Base-by-base conservation (phyloP, 441 rosid genomes). In the Macaranga tanarius region DNA sequence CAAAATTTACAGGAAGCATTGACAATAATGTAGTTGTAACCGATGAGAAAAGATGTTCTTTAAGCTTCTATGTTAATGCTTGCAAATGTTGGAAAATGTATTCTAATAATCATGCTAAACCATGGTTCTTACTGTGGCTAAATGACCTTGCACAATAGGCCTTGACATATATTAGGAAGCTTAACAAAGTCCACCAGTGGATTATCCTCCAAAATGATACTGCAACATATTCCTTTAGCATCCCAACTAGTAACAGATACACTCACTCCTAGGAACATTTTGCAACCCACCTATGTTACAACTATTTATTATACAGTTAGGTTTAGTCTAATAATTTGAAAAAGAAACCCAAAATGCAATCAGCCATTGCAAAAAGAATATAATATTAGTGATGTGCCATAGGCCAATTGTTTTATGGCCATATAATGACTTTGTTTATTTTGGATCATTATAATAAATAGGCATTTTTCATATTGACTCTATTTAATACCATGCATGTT, bases 181-280 rank as follows among this genome's bases (percentile, higher is more conserved):
- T 92, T 96, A 62, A 92, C 96, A 58, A 90, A 94, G 77, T 94
- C 98, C 64, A 88, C 97, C 26, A 92, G 80, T 62, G 97, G 97
- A 79, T 92, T 92, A 74, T 94, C 98, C 65, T 89, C 96, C 82
- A 92, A 82, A 77, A 92, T 57, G 56, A 92, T 85, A 74, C 88
- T 88, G 85, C 96, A 90, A 80, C 89, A 85, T 73, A 93, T 92
- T 42, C 97, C 98, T 47, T 94, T 92, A 12, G 87, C 89, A 75
- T 94, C 92, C 96, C 98, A 94, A 75, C 89, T 94, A 67, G 85
- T 81, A 70, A 92, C 97, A 69, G 96, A 86, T 69, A 97, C 95
- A 68, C 91, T 81, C 50, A 90, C 89, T 25, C 98, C 98, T 26
- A 92, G 80, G 81, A 94, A 94, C 98, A 94, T 94, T 87, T 94